Evolutionary conservation across 2,329 filamentous ascomycete genomes (phyloP).

Genomic region (Aschersonia sp.): DNA sequence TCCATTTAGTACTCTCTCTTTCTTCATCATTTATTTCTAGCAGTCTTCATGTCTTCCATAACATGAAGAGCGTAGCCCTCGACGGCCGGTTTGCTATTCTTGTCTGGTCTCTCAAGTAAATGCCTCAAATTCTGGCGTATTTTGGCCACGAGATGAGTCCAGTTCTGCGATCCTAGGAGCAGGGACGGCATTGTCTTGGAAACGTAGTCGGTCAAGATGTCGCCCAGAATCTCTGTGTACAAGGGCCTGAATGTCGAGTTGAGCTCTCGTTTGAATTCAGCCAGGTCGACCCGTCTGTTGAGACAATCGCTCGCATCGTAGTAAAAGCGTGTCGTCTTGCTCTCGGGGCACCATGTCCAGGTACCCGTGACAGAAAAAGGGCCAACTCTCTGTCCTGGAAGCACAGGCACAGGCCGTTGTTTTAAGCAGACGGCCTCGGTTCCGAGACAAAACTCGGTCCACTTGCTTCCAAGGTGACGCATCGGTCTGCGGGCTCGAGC

Average conservation of each 20-base stretch:
- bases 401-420: not conserved
- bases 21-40: too few relatives aligned
- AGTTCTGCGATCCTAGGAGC: too few relatives aligned
- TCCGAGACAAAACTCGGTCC: not conserved
- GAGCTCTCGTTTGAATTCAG: not conserved
- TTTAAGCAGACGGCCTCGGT: not conserved
- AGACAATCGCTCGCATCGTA: not conserved
- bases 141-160: too few relatives aligned
- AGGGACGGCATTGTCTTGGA: too few relatives aligned
- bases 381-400: not conserved
- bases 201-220: too few relatives aligned
- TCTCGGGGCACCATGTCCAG: not conserved
- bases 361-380: not conserved
- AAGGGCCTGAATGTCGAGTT: not conserved
- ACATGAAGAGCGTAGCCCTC: too few relatives aligned
- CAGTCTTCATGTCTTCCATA: too few relatives aligned
- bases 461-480: not conserved
- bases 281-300: not conserved
- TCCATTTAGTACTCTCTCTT: too few relatives aligned
- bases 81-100: too few relatives aligned
- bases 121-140: too few relatives aligned
- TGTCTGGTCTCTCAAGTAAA: too few relatives aligned
- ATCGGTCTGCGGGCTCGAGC: not conserved
- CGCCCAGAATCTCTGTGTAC: not conserved
- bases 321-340: not conserved